phyloP scores from a whole-genome alignment of 768 basidiomycete genomes.

The Agrocybe pediades region DNA sequence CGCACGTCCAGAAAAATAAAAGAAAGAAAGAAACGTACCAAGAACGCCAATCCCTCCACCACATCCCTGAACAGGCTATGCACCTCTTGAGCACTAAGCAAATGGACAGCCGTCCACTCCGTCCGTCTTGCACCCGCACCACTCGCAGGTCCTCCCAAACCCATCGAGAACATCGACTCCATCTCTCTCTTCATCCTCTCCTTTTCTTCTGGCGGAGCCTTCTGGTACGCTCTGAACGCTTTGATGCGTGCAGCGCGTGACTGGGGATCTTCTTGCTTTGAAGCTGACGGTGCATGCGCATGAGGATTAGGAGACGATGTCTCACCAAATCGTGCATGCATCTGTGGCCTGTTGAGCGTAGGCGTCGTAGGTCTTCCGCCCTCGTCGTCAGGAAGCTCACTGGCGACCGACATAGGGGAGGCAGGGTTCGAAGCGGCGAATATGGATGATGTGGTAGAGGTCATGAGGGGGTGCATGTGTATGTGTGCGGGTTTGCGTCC shows the following conservation, averaged over 20 bases:
- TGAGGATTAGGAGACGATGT: neutral
- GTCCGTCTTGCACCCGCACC: constrained; percentile 11
- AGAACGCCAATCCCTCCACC: constrained; percentile 81
- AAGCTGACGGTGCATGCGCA: constrained; percentile 6
- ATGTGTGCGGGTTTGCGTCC: constrained; percentile 59
- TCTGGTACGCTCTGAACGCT: constrained; percentile 72
- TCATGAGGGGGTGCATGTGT: constrained; percentile 40
- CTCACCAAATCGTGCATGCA: constrained; percentile 4
- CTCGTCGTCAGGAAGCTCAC: constrained; percentile 6
- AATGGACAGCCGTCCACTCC: constrained; percentile 74
- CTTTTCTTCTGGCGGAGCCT: constrained; percentile 62
- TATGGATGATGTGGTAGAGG: constrained; percentile 24
- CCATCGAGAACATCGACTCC: constrained; percentile 26
- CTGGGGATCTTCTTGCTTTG: constrained; percentile 34
- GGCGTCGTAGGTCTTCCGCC: constrained; percentile 11
- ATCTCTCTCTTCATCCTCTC: constrained; percentile 60
- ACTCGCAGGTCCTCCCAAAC: neutral
- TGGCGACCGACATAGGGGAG: constrained; percentile 18
- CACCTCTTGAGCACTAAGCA: constrained; percentile 85
- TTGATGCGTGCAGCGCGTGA: constrained; percentile 74
- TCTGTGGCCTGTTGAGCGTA: constrained; percentile 3
- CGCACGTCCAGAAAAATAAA: neutral
- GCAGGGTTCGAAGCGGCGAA: constrained; percentile 23
- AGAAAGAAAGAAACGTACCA: constrained; percentile 51
- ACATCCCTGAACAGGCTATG: constrained; percentile 82